A percentile compares a stretch with the other conserved stretches of the same genome.
phyloP scores from a whole-genome alignment of 2,329 filamentous ascomycete species.

The Exophiala dermatitidis region DNA sequence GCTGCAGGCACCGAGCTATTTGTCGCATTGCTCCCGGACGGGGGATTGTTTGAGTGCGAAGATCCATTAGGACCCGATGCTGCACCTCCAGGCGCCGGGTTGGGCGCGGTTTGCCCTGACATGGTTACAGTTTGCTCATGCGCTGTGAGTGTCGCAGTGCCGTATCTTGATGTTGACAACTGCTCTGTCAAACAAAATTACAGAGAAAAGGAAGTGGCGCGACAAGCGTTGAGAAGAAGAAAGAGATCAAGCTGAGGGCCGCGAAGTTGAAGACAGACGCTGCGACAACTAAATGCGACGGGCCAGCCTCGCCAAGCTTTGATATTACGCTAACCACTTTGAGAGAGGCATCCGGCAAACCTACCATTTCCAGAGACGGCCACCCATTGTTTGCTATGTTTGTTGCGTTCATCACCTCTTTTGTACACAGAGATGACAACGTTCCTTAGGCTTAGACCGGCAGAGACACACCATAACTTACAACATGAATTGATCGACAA shows the following conservation, averaged over 20 bases:
- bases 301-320: neutral
- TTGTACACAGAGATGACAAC: neutral
- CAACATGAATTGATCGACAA: too few relatives aligned
- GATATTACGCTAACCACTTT: conserved; percentile 3
- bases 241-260: neutral
- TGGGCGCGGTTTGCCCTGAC: conserved; percentile 42
- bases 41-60: conserved; percentile 35
- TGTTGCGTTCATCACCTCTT: neutral
- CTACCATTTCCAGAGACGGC: neutral
- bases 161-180: neutral
- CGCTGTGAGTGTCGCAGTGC: neutral
- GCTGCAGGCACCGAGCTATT: conserved; percentile 34
- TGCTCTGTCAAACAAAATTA: neutral
- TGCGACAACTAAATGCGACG: neutral
- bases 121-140: conserved; percentile 29
- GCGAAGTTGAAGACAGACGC: neutral
- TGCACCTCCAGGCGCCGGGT: conserved; percentile 43
- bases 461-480: too few relatives aligned
- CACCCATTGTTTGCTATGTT: neutral
- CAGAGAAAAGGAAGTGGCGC: neutral
- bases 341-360: neutral
- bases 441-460: neutral
- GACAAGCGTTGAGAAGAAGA: neutral
- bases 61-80: conserved; percentile 44
- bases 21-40: conserved; percentile 23